phyloP scores from a whole-genome alignment of 495 filamentous ascomycete species.

The Aspergillus hancockii region DNA sequence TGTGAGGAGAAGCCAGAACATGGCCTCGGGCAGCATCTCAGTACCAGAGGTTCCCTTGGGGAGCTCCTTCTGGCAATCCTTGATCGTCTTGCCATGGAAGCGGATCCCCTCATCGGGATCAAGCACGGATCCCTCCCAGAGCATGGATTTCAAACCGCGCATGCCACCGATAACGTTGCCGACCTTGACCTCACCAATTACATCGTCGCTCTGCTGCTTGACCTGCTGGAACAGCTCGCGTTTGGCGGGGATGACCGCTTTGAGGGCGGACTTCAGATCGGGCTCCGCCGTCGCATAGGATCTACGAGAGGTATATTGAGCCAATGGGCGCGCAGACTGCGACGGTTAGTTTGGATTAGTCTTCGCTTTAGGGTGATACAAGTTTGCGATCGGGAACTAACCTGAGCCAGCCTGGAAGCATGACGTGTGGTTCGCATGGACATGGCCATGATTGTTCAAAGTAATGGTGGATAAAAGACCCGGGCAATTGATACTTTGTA shows the following conservation, averaged over 20 bases:
- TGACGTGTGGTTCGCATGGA: slow-evolving; percentile 42
- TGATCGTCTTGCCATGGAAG: slow-evolving; percentile 97
- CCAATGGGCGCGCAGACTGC: slow-evolving; percentile 28
- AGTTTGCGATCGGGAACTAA: slow-evolving; percentile 17
- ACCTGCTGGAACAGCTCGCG: slow-evolving; percentile 88
- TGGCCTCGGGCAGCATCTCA: slow-evolving; percentile 98
- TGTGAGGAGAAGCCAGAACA: slow-evolving; percentile 99
- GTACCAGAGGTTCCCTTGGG: slow-evolving; percentile 91
- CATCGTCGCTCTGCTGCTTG: slow-evolving; percentile 79
- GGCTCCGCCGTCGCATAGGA: slow-evolving; percentile 68
- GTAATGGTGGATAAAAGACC: slow-evolving; percentile 10
- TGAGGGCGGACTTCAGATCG: slow-evolving; percentile 83
- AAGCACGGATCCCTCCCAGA: slow-evolving; percentile 98
- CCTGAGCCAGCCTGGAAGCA: slow-evolving; percentile 40
- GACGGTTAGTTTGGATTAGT: slow-evolving; percentile 4
- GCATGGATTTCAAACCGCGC: slow-evolving; percentile 95
- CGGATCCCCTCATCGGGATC: slow-evolving; percentile 97
- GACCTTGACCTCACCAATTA: slow-evolving; percentile 90
- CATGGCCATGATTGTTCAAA: slow-evolving; percentile 36
- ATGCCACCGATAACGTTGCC: slow-evolving; percentile 93
- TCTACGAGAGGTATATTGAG: slow-evolving; percentile 28
- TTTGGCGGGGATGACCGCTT: slow-evolving; percentile 83
- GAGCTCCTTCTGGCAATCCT: slow-evolving; percentile 91
- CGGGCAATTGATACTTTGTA: background rate
- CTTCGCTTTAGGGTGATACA: background rate